Evolutionary conservation across 2,329 filamentous ascomycete genomes (phyloP).

Genomic region (Aureobasidium vineae): DNA sequence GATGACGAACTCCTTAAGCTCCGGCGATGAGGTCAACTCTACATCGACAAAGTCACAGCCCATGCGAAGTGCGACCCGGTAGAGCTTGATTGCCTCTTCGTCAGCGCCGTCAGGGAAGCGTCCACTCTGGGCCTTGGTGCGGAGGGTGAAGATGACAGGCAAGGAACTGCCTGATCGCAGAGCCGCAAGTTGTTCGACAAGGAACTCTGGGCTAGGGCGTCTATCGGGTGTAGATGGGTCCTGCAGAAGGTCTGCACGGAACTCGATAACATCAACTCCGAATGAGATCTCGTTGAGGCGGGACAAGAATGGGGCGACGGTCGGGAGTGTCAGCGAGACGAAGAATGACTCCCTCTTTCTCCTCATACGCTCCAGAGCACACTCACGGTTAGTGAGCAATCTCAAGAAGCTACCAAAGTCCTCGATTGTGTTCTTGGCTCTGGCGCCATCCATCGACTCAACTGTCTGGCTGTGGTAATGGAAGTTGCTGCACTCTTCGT

Average conservation of each 20-base stretch:
- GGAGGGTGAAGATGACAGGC: conserved; percentile 89
- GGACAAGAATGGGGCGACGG: conserved; percentile 62
- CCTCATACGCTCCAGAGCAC: conserved; percentile 57
- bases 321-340: conserved; percentile 81
- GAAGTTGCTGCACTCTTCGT: conserved; percentile 88
- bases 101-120: conserved; percentile 75
- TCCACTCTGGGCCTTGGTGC: conserved; percentile 82
- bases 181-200: conserved; percentile 77
- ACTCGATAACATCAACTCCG: conserved; percentile 88
- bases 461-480: conserved; percentile 81
- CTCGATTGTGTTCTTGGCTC: conserved; percentile 51
- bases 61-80: conserved; percentile 73
- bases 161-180: conserved; percentile 69
- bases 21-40: conserved; percentile 79
- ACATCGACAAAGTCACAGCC: conserved; percentile 92
- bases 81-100: conserved; percentile 66
- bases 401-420: conserved; percentile 74
- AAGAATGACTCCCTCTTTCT: conserved; percentile 80
- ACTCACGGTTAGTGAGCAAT: conserved; percentile 62
- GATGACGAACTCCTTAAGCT: conserved; percentile 60
- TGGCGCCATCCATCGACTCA: conserved; percentile 38
- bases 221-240: conserved; percentile 61
- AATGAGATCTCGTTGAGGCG: conserved; percentile 71
- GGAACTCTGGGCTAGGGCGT: conserved; percentile 67
- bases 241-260: conserved; percentile 85